Evolutionary conservation across 345 rosid genomes (phyloP).

Genomic region (Linum tenue): DNA sequence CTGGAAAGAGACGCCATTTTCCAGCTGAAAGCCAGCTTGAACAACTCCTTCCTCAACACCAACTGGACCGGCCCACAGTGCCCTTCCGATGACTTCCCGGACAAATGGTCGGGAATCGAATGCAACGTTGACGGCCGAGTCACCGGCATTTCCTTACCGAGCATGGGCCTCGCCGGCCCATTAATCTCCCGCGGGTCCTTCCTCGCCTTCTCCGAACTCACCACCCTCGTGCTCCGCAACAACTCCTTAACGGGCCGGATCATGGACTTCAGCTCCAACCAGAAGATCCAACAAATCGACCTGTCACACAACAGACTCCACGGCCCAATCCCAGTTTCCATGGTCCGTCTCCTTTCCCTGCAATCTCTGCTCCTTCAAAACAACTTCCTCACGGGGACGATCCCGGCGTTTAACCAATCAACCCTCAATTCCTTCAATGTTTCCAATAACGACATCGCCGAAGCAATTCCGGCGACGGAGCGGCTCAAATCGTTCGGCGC

Average conservation of each 20-base stretch:
- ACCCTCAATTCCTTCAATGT: conserved; percentile 29
- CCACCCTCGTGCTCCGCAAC: conserved; percentile 29
- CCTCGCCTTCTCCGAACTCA: conserved; percentile 24
- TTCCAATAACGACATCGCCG: conserved; percentile 37
- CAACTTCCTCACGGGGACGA: conserved; percentile 33
- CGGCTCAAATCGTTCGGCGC: conserved; percentile 20
- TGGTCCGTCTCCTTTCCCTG: conserved; percentile 18
- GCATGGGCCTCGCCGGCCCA: conserved; percentile 25
- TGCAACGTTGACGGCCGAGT: conserved; percentile 22
- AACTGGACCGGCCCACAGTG: conserved; percentile 45
- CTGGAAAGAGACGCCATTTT: conserved; percentile 28
- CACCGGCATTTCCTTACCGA: conserved; percentile 23
- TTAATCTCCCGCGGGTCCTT: conserved; percentile 16
- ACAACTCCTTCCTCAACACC: conserved; percentile 24
- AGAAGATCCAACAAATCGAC: conserved; percentile 25
- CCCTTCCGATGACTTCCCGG: conserved; percentile 13
- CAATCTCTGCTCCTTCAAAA: conserved; percentile 35
- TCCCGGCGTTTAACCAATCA: conserved; percentile 30
- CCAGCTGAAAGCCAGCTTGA: conserved; percentile 29
- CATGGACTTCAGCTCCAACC: conserved; percentile 35
- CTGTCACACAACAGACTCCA: conserved; percentile 32
- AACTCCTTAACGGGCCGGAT: conserved; percentile 31
- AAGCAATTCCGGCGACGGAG: conserved; percentile 28
- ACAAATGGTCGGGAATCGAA: conserved; percentile 33
- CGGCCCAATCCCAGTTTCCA: conserved; percentile 24